These are phyloP conservation scores for Phialemoniopsis sp. DNA, from an alignment of 2,329 filamentous ascomycete species.

Conservation along the genomic window DNA sequence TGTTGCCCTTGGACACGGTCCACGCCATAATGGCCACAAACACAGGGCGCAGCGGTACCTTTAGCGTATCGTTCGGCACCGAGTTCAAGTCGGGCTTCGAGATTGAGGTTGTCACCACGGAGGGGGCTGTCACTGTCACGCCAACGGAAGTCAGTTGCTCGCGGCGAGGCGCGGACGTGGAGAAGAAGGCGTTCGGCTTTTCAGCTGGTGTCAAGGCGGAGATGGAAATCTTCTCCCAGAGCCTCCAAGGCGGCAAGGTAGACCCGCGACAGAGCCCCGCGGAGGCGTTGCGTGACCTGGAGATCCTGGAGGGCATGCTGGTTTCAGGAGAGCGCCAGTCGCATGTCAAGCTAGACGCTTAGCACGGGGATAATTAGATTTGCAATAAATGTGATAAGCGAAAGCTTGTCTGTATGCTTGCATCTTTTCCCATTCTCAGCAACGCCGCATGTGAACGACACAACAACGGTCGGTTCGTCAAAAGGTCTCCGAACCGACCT, in stretches of 20 bases:
- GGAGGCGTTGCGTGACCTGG: conserved; percentile 23
- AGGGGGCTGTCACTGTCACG: conserved; percentile 19
- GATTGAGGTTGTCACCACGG: conserved; percentile 19
- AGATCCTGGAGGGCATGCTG: conserved; percentile 21
- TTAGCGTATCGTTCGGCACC: conserved; percentile 22
- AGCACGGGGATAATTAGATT: too few relatives aligned
- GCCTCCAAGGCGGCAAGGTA: conserved; percentile 13
- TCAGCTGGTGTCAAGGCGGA: conserved; percentile 20
- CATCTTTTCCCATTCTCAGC: too few relatives aligned
- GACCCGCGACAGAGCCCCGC: conserved; percentile 17
- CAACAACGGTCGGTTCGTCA: too few relatives aligned
- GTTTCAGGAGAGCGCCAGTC: conserved; percentile 21
- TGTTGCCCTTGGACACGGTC: conserved; percentile 65
- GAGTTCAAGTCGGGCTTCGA: conserved; percentile 21
- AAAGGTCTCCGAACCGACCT: too few relatives aligned
- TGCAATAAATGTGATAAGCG: too few relatives aligned
- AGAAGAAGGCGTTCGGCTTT: conserved; percentile 13
- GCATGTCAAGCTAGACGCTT: too few relatives aligned
- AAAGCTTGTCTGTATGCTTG: too few relatives aligned
- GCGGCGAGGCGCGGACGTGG: conserved; percentile 5
- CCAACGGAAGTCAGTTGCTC: conserved; percentile 12
- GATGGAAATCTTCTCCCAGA: conserved; percentile 20
- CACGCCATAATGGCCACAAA: conserved; percentile 40
- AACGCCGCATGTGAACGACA: too few relatives aligned
- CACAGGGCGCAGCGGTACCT: conserved; percentile 15